phyloP scores from a whole-genome alignment of 2,329 filamentous ascomycete genomes.

The Trichoderma harzianum region DNA sequence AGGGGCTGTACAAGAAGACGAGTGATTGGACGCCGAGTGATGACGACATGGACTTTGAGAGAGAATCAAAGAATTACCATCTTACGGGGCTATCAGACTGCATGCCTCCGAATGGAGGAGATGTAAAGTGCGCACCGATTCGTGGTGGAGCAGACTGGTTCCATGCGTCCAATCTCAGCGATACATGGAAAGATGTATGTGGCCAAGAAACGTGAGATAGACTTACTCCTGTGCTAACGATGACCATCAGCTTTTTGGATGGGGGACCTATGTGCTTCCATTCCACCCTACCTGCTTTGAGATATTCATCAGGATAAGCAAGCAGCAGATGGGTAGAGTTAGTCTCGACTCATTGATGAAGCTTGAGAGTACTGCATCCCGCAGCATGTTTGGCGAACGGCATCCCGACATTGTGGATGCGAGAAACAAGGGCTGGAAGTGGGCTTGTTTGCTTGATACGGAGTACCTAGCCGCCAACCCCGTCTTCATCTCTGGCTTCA shows the following conservation, averaged over 20 bases:
- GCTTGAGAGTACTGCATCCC: neutral
- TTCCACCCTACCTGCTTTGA: conserved; percentile 32
- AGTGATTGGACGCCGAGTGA: conserved; percentile 17
- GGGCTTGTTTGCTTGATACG: conserved; percentile 9
- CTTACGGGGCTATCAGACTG: conserved; percentile 23
- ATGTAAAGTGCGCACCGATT: neutral
- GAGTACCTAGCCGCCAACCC: conserved; percentile 19
- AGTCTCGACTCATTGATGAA: conserved; percentile 23
- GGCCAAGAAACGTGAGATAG: neutral
- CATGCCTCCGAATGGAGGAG: conserved; percentile 16
- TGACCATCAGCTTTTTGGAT: neutral
- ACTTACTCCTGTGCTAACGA: neutral
- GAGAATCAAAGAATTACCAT: conserved; percentile 2
- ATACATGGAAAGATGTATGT: neutral
- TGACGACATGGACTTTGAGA: conserved; percentile 26
- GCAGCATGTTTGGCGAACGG: neutral
- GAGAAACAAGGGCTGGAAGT: conserved; percentile 3
- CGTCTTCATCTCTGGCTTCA: conserved; percentile 17
- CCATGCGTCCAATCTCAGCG: neutral
- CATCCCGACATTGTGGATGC: conserved; percentile 3
- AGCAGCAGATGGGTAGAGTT: conserved; percentile 20
- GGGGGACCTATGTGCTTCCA: conserved; percentile 20
- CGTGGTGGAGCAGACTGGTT: neutral
- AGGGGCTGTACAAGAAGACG: conserved; percentile 27
- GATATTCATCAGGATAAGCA: conserved; percentile 27